Evolutionary conservation across 306 rosid species (phyloP), one percentile per base, ranked within the genome.

Genomic region (Castanopsis chinensis): DNA sequence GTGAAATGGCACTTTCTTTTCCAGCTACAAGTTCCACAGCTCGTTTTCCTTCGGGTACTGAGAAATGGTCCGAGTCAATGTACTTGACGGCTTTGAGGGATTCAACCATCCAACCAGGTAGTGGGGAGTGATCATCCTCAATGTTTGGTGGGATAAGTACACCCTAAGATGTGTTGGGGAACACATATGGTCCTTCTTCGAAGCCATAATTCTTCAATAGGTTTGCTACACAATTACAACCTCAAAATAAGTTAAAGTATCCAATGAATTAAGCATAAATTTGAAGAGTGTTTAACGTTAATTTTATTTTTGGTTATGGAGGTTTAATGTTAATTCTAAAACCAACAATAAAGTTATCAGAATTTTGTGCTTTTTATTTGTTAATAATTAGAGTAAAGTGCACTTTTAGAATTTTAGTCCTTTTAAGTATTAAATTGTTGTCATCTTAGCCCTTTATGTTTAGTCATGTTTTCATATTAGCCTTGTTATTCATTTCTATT

Each of bases 31-130:
- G 86, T 74, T 96, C 99, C 14, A 96, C 91, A 0, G 97, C 99
- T 35, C 98, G 83, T 43, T 75, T 86, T 1, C 96, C 98, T 63
- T 89, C 76, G 0, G 99, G 99, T 2, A 96, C 94, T 0, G 97
- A 90, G 89, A 89, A 96, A 43, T 96, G 98, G 15, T 45, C 74
- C 1, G 96, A 88, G 83, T 96, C 99, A 54, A 96, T 86, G 94
- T 93, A 96, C 45, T 85, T 91, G 58, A 96, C 99, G n/a, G 99
- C 99, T 61, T 96, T 96, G 14, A 96, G 85, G 9, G 99, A 96
- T 59, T 96, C 99, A 7, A 96, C 98, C 97, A 90, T 96, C 99
- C 99, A 96, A 3, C 95, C 97, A 1, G 99, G 99, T 23, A 96
- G 53, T 1, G 99, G 98, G 0, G 99, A 96, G 80, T 96, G 98